Evolutionary conservation across 2,329 filamentous ascomycete genomes (phyloP), one percentile per base, ranked within the genome.

Genomic region (Colletotrichum horii): DNA sequence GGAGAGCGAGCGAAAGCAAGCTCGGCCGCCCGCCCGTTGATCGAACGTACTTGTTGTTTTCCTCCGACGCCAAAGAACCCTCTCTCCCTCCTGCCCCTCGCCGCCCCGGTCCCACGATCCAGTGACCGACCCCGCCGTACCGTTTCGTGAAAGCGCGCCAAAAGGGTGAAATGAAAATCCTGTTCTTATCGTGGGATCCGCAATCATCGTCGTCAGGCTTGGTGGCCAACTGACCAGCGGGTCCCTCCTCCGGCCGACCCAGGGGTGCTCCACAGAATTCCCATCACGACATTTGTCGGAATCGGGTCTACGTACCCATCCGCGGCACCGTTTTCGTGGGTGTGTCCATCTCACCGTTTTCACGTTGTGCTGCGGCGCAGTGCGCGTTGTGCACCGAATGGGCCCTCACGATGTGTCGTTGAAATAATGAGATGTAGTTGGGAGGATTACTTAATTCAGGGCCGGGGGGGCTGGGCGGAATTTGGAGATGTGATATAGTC

Each of bases 381-480:
- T 61, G 58, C 28, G 43, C 43, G 43, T n/a, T 22, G 58, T 61
- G 58, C 28, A 32, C 6, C 19, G 6, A n/a, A 32, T n/a, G 3
- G 19, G 58, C 26, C 28, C 8, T 64, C 30, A 62, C 58, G 61
- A 64, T 28, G 61, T n/a, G 58, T n/a, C 58, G 58, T n/a, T n/a
- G 28, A 43, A 64, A 24, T 26, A 32, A 71, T 71, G 73, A 22
- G 73, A 73, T 73, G 73, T 75, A 64, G 73, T 75, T 73, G 73
- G 28, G 67, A 61, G 22, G 73, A 72, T 75, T 75, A 75, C 38
- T 52, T 73, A 73, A 75, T 72, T 43, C 28, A 3, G 16, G 4
- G 19, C 32, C 30, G 6, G 22, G 62, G 61, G 24, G 22, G 12
- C 30, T 38, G 24, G 36, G n/a, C n/a, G n/a, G 34, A 4, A 22